A percentile compares a stretch with the other conserved stretches of the same genome.
Evolutionary conservation across 768 basidiomycete species (phyloP).

Genomic region (Lyophyllum decastes): DNA sequence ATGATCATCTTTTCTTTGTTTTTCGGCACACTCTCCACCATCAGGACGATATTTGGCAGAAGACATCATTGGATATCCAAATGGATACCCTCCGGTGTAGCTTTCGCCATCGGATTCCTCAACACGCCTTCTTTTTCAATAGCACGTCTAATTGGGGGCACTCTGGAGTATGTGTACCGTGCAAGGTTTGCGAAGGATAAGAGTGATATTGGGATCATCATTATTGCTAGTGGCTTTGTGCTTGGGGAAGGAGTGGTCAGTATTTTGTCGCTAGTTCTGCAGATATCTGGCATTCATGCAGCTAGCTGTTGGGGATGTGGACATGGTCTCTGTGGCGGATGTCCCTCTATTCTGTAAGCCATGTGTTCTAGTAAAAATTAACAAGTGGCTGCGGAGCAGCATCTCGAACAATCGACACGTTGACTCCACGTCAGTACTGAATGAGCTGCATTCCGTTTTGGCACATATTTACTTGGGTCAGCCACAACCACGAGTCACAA

Average conservation of each 20-base stretch:
- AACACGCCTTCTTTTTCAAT: conserved; percentile 95
- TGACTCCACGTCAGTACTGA: conserved; percentile 32
- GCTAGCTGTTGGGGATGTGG: conserved; percentile 88
- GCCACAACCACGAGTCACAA: no score
- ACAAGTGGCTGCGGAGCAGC: neutral
- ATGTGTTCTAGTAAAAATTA: conserved; percentile 1
- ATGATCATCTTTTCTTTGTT: conserved; percentile 78
- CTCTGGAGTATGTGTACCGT: conserved; percentile 74
- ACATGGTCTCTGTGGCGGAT: conserved; percentile 72
- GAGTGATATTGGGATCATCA: conserved; percentile 73
- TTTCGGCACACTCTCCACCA: conserved; percentile 65
- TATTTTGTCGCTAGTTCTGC: conserved; percentile 73
- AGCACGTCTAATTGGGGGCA: conserved; percentile 86
- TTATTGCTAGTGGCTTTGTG: conserved; percentile 94
- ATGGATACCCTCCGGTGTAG: conserved; percentile 91
- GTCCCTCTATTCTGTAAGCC: conserved; percentile 37
- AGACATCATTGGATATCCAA: conserved; percentile 56
- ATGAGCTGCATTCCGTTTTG: no score
- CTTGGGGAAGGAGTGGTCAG: conserved; percentile 93
- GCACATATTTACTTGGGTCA: no score
- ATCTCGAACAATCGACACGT: conserved; percentile 23
- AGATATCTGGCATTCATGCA: conserved; percentile 72
- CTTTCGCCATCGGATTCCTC: conserved; percentile 94
- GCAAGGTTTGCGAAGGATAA: conserved; percentile 49
- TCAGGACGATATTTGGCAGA: conserved; percentile 62